Percentiles rank a stretch among this genome's conserved stretches.
phyloP scores from a whole-genome alignment of 192 early-diverging fungal species.

The Rhizoclosmatium globosum region DNA sequence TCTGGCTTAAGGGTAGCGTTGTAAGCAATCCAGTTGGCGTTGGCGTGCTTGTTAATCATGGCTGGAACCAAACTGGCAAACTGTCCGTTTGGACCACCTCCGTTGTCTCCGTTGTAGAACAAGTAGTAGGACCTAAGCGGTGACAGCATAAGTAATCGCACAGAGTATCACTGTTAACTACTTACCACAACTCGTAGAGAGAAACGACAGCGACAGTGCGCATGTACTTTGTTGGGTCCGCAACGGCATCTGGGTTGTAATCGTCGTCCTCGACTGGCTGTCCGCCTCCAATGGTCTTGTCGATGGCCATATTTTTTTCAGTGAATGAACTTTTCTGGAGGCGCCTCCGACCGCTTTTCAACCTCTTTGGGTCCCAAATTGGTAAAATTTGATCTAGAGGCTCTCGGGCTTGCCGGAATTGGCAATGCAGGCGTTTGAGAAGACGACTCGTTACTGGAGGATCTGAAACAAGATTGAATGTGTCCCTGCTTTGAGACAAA shows the following conservation, averaged over 20 bases:
- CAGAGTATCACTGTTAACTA: neutral
- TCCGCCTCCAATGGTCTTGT: neutral
- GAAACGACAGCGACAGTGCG: slow-evolving; percentile 19
- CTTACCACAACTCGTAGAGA: slow-evolving; percentile 14
- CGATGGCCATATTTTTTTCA: neutral
- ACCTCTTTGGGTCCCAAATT: no score
- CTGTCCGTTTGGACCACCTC: slow-evolving; percentile 30
- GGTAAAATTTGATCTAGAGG: no score
- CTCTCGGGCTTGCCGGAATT: no score
- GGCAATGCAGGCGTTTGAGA: no score
- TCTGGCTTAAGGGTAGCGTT: slow-evolving; percentile 9
- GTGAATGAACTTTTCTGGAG: neutral
- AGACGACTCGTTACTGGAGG: no score
- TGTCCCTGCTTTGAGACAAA: no score
- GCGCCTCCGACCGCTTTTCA: neutral
- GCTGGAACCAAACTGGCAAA: neutral
- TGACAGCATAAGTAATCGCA: neutral
- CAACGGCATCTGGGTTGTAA: slow-evolving; percentile 9
- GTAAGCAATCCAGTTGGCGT: slow-evolving; percentile 10
- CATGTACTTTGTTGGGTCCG: slow-evolving; percentile 19
- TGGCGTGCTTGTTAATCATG: slow-evolving; percentile 22
- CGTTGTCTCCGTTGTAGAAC: slow-evolving; percentile 38
- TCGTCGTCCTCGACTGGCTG: neutral
- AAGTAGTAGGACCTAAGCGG: slow-evolving; percentile 28
- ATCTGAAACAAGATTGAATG: no score